A percentile compares a stretch with the other conserved stretches of the same genome.
phyloP scores from a whole-genome alignment of 768 basidiomycete species.

The Clathrus columnatus region DNA sequence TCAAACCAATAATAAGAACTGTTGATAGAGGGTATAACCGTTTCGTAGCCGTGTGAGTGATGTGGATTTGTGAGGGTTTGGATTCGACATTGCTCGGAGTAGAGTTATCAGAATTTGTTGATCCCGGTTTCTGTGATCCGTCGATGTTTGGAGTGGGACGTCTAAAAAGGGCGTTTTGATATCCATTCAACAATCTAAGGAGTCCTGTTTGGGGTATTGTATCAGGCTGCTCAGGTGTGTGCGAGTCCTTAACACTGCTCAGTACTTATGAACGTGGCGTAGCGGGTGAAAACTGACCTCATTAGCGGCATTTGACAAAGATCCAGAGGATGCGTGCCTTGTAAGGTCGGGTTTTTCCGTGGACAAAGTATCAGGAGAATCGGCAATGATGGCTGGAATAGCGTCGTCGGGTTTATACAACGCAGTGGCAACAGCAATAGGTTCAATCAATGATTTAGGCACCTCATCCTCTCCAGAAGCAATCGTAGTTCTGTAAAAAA shows the following conservation, averaged over 20 bases:
- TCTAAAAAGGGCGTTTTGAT: constrained; percentile 4
- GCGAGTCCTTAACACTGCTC: constrained; percentile 3
- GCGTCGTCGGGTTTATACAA: constrained; percentile 8
- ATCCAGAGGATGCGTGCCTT: not conserved
- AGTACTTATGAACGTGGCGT: not conserved
- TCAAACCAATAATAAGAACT: constrained; percentile 68
- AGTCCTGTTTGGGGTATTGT: constrained; percentile 7
- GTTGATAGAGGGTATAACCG: constrained; percentile 39
- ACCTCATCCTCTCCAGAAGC: constrained; percentile 2
- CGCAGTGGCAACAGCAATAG: constrained; percentile 16
- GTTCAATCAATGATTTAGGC: constrained; percentile 14
- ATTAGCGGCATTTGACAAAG: not conserved
- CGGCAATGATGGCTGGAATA: not conserved
- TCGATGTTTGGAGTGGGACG: not conserved
- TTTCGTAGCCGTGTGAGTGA: constrained; percentile 2
- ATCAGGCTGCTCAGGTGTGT: not conserved
- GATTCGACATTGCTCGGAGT: constrained; percentile 9
- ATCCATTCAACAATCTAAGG: constrained; percentile 5
- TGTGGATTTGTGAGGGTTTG: constrained; percentile 23
- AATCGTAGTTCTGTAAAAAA: not conserved
- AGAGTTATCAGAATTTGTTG: constrained; percentile 16
- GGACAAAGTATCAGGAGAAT: not conserved
- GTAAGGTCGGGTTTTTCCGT: not conserved
- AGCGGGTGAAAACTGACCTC: constrained; percentile 5
- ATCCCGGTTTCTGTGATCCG: constrained; percentile 10